Percentiles rank a stretch among this genome's conserved stretches.
phyloP scores from a whole-genome alignment of 1,139 yeast species.

The Schwanniomyces etchellsii region DNA sequence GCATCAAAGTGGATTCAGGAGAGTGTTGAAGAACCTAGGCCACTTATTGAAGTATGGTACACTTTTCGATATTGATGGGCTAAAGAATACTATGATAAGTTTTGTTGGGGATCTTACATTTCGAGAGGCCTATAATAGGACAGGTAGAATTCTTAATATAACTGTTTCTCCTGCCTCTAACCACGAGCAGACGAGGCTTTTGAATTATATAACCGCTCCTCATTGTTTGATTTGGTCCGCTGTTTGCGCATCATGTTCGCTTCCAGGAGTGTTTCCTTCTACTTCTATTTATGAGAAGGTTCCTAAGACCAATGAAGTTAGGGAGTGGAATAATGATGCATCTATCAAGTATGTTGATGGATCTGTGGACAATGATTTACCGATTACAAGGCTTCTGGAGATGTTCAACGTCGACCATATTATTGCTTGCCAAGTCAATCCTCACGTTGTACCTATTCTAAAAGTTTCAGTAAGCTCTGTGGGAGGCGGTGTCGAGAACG shows the following conservation, averaged over 20 bases:
- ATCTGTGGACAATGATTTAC: conserved; percentile 90
- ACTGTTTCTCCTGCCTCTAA: conserved; percentile 56
- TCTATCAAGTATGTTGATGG: conserved; percentile 89
- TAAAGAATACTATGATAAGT: conserved; percentile 66
- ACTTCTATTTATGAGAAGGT: conserved; percentile 82
- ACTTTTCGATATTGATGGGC: conserved; percentile 73
- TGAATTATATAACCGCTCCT: conserved; percentile 45
- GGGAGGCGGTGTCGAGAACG: conserved; percentile 67
- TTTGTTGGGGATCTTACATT: conserved; percentile 87
- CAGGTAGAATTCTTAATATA: conserved; percentile 52
- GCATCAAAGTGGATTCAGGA: conserved; percentile 35
- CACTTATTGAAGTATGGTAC: conserved; percentile 78
- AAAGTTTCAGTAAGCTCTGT: conserved; percentile 61
- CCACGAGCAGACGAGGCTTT: conserved; percentile 52
- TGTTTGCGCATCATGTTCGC: conserved; percentile 92
- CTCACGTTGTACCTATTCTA: conserved; percentile 88
- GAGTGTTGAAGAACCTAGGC: conserved; percentile 26
- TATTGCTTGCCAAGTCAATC: conserved; percentile 94
- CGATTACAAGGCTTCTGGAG: conserved; percentile 83
- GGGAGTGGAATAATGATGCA: conserved; percentile 78
- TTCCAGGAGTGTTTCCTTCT: conserved; percentile 88
- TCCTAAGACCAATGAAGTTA: conserved; percentile 58
- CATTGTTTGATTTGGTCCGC: conserved; percentile 68
- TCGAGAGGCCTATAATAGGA: conserved; percentile 54
- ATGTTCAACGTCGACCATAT: conserved; percentile 97